Base-by-base conservation (phyloP, 1,284 basidiomycete genomes). In the Marasmius tenuissimus region DNA sequence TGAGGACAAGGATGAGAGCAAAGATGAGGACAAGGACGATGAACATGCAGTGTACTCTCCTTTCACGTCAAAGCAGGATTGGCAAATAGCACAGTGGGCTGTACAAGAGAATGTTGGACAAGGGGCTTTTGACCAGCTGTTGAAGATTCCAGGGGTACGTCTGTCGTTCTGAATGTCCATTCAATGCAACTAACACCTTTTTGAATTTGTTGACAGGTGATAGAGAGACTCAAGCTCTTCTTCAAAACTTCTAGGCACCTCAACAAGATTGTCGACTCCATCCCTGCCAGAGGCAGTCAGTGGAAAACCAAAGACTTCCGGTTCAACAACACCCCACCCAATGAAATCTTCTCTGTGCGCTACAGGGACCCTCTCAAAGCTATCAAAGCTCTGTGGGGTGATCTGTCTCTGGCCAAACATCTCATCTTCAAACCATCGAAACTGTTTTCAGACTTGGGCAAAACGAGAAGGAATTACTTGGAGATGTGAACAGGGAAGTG, bases 71-170 rank as follows among this genome's bases (percentile, higher is more conserved):
- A 58, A 68, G 38, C 33, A 69, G 55, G 74, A 76, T 12, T 77
- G 73, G 74, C 72, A 75, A 37, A 59, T 76, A 22, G 75, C 71
- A 1, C 48, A 53, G 1, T 77, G 75, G 75, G 73, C 73, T 11
- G 75, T 75, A 57, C 57, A 71, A 9, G 67, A 67, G 20, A 71
- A 74, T 0, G 66, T 69, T 2, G 65, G 71, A 6, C 73, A 72
- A 6, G 73, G 69, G 4, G 74, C 72, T 5, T 69, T 75, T 48
- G 57, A 67, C 0, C 70, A 75, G 12, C 61, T 76, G 10, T 60
- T 75, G 51, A 40, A 57, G n/a, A 74, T 75, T 34, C 59, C 70
- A 8, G 72, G 73, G 11, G 73, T 75, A 20, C n/a, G n/a, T n/a
- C n/a, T n/a, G n/a, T n/a, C n/a, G n/a, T n/a, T n/a, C n/a, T n/a